Evolutionary conservation across 148 eudicot species (phyloP).

Genomic region (Arctostaphylos glauca): DNA sequence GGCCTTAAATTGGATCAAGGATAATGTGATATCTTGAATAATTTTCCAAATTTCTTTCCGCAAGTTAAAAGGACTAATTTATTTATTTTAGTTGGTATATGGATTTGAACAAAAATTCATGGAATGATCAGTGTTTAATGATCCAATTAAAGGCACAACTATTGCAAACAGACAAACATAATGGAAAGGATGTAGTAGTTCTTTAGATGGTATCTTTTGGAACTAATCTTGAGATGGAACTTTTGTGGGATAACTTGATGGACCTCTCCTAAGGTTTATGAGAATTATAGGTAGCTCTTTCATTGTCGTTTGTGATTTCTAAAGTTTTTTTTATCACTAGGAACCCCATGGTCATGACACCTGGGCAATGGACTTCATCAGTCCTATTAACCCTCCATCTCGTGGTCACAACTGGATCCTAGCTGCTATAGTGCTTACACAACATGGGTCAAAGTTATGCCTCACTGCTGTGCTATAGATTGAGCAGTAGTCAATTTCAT

Average conservation of each 20-base stretch:
- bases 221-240: neutral
- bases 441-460: neutral
- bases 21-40: neutral
- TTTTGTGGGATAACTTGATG: neutral
- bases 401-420: neutral
- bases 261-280: neutral
- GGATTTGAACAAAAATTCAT: neutral
- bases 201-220: neutral
- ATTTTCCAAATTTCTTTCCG: neutral
- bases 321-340: neutral
- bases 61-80: neutral
- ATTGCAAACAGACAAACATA: neutral
- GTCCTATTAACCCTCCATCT: neutral
- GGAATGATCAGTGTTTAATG: neutral
- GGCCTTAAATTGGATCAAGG: neutral
- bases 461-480: neutral
- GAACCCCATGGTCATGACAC: neutral
- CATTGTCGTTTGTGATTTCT: neutral
- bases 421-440: neutral
- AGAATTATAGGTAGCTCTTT: neutral
- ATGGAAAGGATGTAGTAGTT: neutral
- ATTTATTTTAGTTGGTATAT: neutral
- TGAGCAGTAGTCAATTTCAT: neutral
- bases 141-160: neutral
- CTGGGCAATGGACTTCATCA: neutral